These are phyloP conservation scores for Knoxdaviesia capensis DNA, from an alignment of 2,329 filamentous ascomycete genomes.

Conservation along the genomic window DNA sequence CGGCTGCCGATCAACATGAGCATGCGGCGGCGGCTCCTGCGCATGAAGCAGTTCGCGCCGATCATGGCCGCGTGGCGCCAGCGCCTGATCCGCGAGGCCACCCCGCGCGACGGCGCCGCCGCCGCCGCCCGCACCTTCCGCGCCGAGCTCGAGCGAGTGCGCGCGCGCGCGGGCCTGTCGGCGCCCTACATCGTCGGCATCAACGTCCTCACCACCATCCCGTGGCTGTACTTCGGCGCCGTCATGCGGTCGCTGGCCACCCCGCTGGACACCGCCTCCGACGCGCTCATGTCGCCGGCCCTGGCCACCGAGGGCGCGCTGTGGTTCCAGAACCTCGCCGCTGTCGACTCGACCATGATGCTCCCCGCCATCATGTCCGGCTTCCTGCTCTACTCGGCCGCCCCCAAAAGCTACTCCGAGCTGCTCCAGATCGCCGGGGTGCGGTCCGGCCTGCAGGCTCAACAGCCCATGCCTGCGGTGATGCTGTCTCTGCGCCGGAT, in stretches of 20 bases:
- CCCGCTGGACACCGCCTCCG: constrained; percentile 5
- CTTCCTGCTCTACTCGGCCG: constrained; percentile 10
- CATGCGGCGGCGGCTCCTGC: constrained; percentile 12
- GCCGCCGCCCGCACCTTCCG: background rate
- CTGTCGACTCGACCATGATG: constrained; percentile 26
- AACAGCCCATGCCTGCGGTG: no score
- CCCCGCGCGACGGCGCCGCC: background rate
- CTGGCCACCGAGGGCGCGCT: constrained; percentile 29
- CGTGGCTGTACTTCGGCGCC: constrained; percentile 7
- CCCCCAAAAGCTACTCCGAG: constrained; percentile 6
- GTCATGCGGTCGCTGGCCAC: constrained; percentile 9
- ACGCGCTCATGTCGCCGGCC: constrained; percentile 14
- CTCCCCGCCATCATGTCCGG: constrained; percentile 15
- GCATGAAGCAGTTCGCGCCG: constrained; percentile 13
- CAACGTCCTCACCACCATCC: constrained; percentile 8
- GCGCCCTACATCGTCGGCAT: constrained; percentile 1
- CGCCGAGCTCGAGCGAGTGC: constrained; percentile 5
- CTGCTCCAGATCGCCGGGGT: constrained; percentile 6
- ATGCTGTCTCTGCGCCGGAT: constrained; percentile 9
- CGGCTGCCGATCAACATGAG: constrained; percentile 27
- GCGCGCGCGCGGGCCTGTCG: constrained; percentile 11
- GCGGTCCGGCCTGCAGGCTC: constrained; percentile 1
- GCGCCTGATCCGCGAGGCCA: background rate
- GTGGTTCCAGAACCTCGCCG: constrained; percentile 34
- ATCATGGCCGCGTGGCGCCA: constrained; percentile 9